Percentiles rank a stretch among this genome's conserved stretches.
phyloP scores from a whole-genome alignment of 495 filamentous ascomycete genomes.

The Penicillium egyptiacum region DNA sequence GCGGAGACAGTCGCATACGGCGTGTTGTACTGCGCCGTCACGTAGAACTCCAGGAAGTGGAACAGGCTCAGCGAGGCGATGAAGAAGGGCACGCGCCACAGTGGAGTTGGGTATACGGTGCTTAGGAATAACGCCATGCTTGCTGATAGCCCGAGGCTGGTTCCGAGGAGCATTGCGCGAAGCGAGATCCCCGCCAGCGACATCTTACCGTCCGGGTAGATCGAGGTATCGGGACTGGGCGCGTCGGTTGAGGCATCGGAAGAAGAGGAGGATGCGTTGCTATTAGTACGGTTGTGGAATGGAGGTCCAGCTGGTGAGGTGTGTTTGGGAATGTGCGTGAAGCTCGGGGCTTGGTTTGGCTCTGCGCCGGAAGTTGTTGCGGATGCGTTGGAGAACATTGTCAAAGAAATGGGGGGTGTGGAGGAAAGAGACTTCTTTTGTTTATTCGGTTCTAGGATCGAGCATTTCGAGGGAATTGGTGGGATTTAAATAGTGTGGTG shows the following conservation, averaged over 20 bases:
- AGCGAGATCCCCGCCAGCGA: constrained; percentile 78
- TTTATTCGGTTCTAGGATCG: neutral
- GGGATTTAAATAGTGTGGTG: neutral
- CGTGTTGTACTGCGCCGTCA: constrained; percentile 82
- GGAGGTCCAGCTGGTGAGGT: constrained; percentile 6
- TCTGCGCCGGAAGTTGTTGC: constrained; percentile 19
- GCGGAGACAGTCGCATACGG: constrained; percentile 64
- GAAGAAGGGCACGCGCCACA: constrained; percentile 88
- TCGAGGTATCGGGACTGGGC: constrained; percentile 29
- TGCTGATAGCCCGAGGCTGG: constrained; percentile 46
- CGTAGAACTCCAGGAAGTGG: constrained; percentile 95
- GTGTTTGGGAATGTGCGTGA: neutral
- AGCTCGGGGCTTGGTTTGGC: constrained; percentile 3
- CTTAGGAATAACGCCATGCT: constrained; percentile 43
- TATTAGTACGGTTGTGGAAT: constrained; percentile 8
- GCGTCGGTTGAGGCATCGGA: constrained; percentile 8
- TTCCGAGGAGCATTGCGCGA: constrained; percentile 64
- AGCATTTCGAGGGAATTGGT: neutral
- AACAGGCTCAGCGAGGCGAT: constrained; percentile 71
- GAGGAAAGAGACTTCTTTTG: neutral
- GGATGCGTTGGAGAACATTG: constrained; percentile 8
- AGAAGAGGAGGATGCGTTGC: neutral
- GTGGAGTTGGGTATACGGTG: constrained; percentile 39
- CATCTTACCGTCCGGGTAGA: constrained; percentile 58
- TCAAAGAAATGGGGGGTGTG: constrained; percentile 2